These are phyloP conservation scores for Rhizomucor pusillus DNA, from an alignment of 371 early-diverging fungal genomes.

Conservation along the genomic window DNA sequence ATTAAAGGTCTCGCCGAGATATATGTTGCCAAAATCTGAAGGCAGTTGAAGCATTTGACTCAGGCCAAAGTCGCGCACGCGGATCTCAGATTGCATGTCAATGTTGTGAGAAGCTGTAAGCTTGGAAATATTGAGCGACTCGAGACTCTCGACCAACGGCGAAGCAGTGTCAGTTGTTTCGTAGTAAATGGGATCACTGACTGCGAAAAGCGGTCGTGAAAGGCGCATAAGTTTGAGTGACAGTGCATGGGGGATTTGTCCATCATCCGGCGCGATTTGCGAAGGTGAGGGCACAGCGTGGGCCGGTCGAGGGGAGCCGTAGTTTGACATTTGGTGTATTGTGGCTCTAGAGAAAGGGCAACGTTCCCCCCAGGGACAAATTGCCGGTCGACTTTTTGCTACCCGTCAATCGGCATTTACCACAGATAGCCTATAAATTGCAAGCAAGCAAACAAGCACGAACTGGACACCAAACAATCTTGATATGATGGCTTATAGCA, in stretches of 20 bases:
- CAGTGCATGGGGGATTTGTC: constrained; percentile 62
- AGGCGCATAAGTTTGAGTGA: constrained; percentile 92
- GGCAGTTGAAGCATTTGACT: constrained; percentile 70
- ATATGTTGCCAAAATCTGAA: constrained; percentile 83
- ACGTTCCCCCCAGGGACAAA: too few species aligned
- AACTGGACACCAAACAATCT: too few species aligned
- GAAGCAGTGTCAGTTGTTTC: constrained; percentile 26
- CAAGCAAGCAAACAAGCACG: too few species aligned
- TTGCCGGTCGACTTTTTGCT: too few species aligned
- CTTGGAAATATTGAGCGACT: constrained; percentile 41
- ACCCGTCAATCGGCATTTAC: too few species aligned
- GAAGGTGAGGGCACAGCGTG: constrained; percentile 7
- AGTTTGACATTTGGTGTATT: too few species aligned
- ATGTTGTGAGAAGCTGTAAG: constrained; percentile 35
- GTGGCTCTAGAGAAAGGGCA: too few species aligned
- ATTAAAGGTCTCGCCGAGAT: constrained; percentile 92
- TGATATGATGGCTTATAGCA: too few species aligned
- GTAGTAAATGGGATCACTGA: constrained; percentile 50
- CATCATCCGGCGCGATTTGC: constrained; percentile 31
- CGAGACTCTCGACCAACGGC: constrained; percentile 32
- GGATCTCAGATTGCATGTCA: constrained; percentile 14
- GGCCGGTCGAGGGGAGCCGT: constrained; percentile 10
- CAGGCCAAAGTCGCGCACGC: constrained; percentile 60
- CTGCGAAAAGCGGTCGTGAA: constrained; percentile 74
- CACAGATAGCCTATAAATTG: too few species aligned